Base-by-base conservation (phyloP, 768 basidiomycete species). In the Gyrodon lividus region DNA sequence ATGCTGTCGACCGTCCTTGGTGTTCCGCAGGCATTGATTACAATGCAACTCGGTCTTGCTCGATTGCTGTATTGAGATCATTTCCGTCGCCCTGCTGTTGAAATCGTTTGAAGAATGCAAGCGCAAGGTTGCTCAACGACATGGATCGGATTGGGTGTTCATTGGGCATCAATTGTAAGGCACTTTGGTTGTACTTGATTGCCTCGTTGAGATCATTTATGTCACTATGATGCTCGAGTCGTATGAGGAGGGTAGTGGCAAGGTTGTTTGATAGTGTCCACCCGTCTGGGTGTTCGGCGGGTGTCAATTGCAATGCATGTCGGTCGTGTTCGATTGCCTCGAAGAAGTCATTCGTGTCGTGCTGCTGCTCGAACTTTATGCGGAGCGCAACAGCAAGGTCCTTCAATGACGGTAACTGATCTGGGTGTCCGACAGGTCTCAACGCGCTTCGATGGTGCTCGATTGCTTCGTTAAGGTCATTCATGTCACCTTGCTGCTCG, bases 51-150 rank as follows among this genome's bases (percentile, higher is more conserved):
- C 28, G 37, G 22, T 52, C 31, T 2, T 59, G 46, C 30, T 17
- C 31, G n/a, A 64, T 44, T 13, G 56, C 54, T 46, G 61, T 44
- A 2, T 61, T 46, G 5, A 65, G 31, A 31, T 61, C 60, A n/a
- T 46, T 24, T 1, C 13, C 9, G 22, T 48, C 39, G 4, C 61
- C 58, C 34, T 41, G 39, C 37, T 52, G 43, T 19, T 48, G 1
- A 37, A 51, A 59, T 7, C 60, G 41, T 16, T 1, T 20, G 26
- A 5, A 7, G n/a, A 63, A 37, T 12, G 53, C 41, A 48, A 26
- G 30, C 5, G 54, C 57, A 22, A 63, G 59, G 51, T 59, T 57
- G 26, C 17, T 48, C 19, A 62, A 49, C 13, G 41, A 47, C 10
- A 8, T 2, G 19, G 26, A 5, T 5, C 40, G 35, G 30, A 14